Base-by-base conservation (phyloP, 371 early-diverging fungal species). In the Syncephalastrum racemosum region DNA sequence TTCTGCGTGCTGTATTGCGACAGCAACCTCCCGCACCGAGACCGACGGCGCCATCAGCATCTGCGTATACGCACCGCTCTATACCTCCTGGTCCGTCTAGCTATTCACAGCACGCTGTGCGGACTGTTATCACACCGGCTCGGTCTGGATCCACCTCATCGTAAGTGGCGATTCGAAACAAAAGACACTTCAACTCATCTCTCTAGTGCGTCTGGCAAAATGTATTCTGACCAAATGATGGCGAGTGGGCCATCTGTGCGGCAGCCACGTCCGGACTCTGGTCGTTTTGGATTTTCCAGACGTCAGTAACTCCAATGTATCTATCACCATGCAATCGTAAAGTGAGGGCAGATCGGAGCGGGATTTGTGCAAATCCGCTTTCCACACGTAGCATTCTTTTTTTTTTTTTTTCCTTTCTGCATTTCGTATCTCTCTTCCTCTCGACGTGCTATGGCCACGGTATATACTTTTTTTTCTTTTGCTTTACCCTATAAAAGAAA, bases 1-100 rank as follows among this genome's bases (percentile, higher is more conserved):
- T 67, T 23, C 46, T 77, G 39, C 69, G 77, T 44, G 64, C 64
- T 23, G 57, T 69, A 13, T 54, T 77, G 27, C 64, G 77, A 59
- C 62, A 62, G 16, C 55, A 58, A 46, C 57, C 59, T 16, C 20
- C 52, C 1, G 44, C 50, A 22, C 31, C 31, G 18, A 24, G 31
- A n/a, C 14, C 19, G 54, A 18, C 43, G 25, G 56, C 12, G 12
- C 25, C 42, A 42, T 39, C 31, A 50, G 56, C 10, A 31, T 19
- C 36, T 10, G 12, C 36, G 2, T 12, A 12, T 31, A 31, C 10
- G 36, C 36, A 31, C 10, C 36, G 36, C 36, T 2, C 36, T 8
- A 10, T 31, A 31, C 2, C 36, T 2, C 10, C 36, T 31, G 36
- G n/a, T 40, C 12, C 6, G 42, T 15, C 20, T 40, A 36, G 50